Percentiles rank a stretch among this genome's conserved stretches.
Evolutionary conservation across 768 basidiomycete species (phyloP).

Genomic region (Leccinum disarticulatum): DNA sequence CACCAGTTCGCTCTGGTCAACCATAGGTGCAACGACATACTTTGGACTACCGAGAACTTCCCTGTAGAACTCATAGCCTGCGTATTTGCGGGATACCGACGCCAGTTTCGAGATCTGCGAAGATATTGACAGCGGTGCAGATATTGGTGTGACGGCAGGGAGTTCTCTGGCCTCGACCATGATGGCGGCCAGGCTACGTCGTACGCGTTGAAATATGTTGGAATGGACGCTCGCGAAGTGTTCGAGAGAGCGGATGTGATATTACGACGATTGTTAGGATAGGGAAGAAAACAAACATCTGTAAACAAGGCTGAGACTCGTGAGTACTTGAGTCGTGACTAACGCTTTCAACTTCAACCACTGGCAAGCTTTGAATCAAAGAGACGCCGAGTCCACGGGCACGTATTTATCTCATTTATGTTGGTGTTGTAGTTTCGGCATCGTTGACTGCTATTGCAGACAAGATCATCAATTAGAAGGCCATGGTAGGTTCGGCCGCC

Average conservation of each 20-base stretch:
- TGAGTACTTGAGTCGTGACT: too few relatives aligned
- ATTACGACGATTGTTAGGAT: not conserved
- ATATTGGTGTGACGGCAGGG: not conserved
- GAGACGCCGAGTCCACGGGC: too few relatives aligned
- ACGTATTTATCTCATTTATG: too few relatives aligned
- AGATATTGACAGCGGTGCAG: not conserved
- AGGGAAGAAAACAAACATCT: not conserved
- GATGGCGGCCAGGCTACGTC: not conserved
- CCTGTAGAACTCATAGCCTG: slow-evolving; percentile 83
- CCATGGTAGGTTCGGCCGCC: too few relatives aligned
- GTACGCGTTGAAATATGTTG: not conserved
- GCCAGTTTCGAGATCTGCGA: slow-evolving; percentile 1
- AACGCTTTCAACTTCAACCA: too few relatives aligned
- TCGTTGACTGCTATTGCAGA: too few relatives aligned
- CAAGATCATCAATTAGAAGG: too few relatives aligned
- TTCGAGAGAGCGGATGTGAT: not conserved
- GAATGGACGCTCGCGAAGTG: not conserved
- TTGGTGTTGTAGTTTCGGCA: too few relatives aligned
- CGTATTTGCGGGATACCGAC: slow-evolving; percentile 42
- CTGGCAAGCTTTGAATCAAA: too few relatives aligned
- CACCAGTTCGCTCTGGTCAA: slow-evolving; percentile 95
- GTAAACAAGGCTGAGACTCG: not conserved
- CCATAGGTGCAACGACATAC: slow-evolving; percentile 96
- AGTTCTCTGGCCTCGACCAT: not conserved
- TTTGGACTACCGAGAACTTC: slow-evolving; percentile 81